Conservation (phyloP, 164 flowering plant genomes). For the Litsea cubeba region DNA sequence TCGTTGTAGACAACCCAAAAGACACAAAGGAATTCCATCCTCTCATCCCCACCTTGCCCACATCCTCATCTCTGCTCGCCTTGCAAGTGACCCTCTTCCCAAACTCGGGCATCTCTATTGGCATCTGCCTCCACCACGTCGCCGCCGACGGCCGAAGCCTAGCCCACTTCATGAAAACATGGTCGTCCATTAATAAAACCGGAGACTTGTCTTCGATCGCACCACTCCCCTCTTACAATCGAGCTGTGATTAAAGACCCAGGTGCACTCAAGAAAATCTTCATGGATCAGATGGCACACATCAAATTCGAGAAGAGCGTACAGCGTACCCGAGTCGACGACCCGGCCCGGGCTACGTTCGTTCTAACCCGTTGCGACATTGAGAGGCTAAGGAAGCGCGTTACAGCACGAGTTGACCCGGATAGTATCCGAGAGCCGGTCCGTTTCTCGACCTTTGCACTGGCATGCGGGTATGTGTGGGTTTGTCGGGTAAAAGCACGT, state of each 20-base stretch:
- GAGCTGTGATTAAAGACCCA: slow-evolving; percentile 22
- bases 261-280: slow-evolving; percentile 7
- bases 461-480: slow-evolving; percentile 21
- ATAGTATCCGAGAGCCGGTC: neutral
- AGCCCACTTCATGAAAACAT: slow-evolving; percentile 11
- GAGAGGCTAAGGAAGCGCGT: neutral
- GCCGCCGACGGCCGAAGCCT: slow-evolving; percentile 6
- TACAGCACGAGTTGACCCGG: neutral
- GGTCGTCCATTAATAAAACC: slow-evolving; percentile 11
- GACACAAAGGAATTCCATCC: neutral
- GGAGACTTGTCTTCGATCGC: neutral
- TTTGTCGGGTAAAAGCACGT: slow-evolving; percentile 21
- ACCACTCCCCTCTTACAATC: neutral
- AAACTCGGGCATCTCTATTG: slow-evolving; percentile 10
- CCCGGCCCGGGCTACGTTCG: slow-evolving; percentile 28
- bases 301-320: neutral
- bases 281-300: neutral
- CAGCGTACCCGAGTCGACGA: neutral
- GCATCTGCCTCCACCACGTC: slow-evolving; percentile 2
- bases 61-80: slow-evolving; percentile 5
- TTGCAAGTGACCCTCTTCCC: slow-evolving; percentile 17
- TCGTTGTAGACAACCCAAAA: neutral
- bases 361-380: slow-evolving; percentile 13
- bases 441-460: slow-evolving; percentile 25
- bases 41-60: neutral